Evolutionary conservation across 768 basidiomycete species (phyloP).

Genomic region (Boletus insuetus): DNA sequence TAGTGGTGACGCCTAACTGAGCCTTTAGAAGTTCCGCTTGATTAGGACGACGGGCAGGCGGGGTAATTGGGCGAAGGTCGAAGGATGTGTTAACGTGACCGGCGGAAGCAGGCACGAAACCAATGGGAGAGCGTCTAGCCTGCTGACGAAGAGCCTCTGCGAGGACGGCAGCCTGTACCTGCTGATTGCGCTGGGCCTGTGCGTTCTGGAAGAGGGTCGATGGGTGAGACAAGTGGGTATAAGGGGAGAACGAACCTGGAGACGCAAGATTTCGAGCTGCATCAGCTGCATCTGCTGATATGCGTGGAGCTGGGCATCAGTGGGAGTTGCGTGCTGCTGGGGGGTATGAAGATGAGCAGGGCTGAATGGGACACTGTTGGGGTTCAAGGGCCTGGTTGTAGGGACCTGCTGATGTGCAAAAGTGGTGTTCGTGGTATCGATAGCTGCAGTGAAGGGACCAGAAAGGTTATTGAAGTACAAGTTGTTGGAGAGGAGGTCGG

Average conservation of each 20-base stretch:
- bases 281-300: constrained; percentile 78
- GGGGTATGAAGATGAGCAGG: constrained; percentile 39
- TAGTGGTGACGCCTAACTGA: constrained; percentile 46
- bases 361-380: constrained; percentile 49
- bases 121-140: constrained; percentile 30
- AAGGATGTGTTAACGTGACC: constrained; percentile 63
- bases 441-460: constrained; percentile 62
- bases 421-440: constrained; percentile 64
- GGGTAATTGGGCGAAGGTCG: constrained; percentile 58
- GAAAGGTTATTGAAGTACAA: constrained; percentile 44
- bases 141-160: constrained; percentile 58
- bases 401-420: constrained; percentile 65
- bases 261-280: constrained; percentile 77
- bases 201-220: constrained; percentile 43
- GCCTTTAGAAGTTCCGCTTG: constrained; percentile 66
- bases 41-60: constrained; percentile 63
- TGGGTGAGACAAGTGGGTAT: not conserved
- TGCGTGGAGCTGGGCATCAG: constrained; percentile 55
- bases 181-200: constrained; percentile 58
- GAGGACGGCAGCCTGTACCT: constrained; percentile 69
- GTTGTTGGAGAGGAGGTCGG: constrained; percentile 53
- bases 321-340: constrained; percentile 38
- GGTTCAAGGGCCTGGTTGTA: constrained; percentile 48
- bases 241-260: constrained; percentile 55
- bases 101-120: constrained; percentile 62